A percentile compares a stretch with the other conserved stretches of the same genome.
These are phyloP conservation scores for Botrytis porri DNA, from an alignment of 2,329 filamentous ascomycete genomes.

Conservation along the genomic window DNA sequence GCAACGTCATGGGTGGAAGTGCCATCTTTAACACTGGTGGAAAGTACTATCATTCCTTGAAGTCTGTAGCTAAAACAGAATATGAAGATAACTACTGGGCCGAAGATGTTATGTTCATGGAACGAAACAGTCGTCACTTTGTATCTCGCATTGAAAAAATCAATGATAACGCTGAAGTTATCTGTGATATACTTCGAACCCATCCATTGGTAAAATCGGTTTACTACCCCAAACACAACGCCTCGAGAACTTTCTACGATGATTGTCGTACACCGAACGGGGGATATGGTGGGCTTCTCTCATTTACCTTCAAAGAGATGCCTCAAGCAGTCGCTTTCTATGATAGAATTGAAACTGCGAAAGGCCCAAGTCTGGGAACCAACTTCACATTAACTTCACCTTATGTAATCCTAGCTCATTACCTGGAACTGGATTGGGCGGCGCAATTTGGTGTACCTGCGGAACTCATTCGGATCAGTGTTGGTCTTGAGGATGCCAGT, in stretches of 20 bases:
- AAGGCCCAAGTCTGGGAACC: slow-evolving; percentile 91
- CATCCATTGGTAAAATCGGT: slow-evolving; percentile 68
- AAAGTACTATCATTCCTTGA: slow-evolving; percentile 69
- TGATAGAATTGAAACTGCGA: slow-evolving; percentile 81
- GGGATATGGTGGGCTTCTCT: slow-evolving; percentile 88
- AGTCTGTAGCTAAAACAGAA: slow-evolving; percentile 58
- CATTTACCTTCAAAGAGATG: slow-evolving; percentile 71
- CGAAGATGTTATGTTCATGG: slow-evolving; percentile 91
- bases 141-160: slow-evolving; percentile 76
- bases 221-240: slow-evolving; percentile 81
- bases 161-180: slow-evolving; percentile 79
- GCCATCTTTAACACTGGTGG: slow-evolving; percentile 62
- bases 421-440: slow-evolving; percentile 88
- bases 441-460: slow-evolving; percentile 76
- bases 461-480: slow-evolving; percentile 79
- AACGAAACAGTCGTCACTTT: slow-evolving; percentile 94
- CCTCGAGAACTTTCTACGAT: slow-evolving; percentile 72
- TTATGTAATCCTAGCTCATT: slow-evolving; percentile 90
- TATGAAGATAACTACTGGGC: slow-evolving; percentile 93
- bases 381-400: slow-evolving; percentile 94
- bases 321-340: slow-evolving; percentile 77
- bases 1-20: slow-evolving; percentile 95
- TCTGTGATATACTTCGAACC: slow-evolving; percentile 67
- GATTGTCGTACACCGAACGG: slow-evolving; percentile 68
- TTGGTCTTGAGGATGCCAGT: slow-evolving; percentile 78